A percentile compares a stretch with the other conserved stretches of the same genome.
phyloP scores from a whole-genome alignment of 306 rosid species.

The Quercus cerris region DNA sequence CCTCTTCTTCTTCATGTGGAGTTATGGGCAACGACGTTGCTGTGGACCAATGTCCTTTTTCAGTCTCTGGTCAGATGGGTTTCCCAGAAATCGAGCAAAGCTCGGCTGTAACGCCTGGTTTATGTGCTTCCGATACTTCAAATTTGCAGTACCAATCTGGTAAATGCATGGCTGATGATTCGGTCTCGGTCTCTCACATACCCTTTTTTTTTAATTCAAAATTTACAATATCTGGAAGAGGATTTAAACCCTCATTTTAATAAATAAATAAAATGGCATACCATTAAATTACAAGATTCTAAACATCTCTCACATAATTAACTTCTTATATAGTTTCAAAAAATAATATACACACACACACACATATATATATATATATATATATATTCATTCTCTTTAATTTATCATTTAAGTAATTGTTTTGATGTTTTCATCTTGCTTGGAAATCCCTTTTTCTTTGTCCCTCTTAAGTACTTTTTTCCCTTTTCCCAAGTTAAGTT shows the following conservation, averaged over 20 bases:
- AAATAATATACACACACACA: background rate
- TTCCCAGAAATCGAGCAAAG: slow-evolving; percentile 54
- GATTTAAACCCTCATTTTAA: too few species aligned
- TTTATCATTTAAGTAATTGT: background rate
- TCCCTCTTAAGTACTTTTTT: background rate
- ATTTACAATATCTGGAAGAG: too few species aligned
- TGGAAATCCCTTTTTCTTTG: background rate
- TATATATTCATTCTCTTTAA: background rate
- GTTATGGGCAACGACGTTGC: slow-evolving; percentile 11
- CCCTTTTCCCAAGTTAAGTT: background rate
- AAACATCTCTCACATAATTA: too few species aligned
- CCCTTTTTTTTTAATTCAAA: background rate
- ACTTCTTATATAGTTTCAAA: background rate
- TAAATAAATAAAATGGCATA: too few species aligned
- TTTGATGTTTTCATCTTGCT: background rate
- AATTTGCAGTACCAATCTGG: slow-evolving; percentile 57
- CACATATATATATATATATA: too few species aligned
- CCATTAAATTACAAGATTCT: too few species aligned
- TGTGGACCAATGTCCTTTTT: slow-evolving; percentile 27
- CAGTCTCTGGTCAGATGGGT: slow-evolving; percentile 48
- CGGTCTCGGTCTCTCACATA: background rate
- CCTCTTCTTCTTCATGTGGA: slow-evolving; percentile 51
- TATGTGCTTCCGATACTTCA: slow-evolving; percentile 37
- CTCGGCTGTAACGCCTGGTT: slow-evolving; percentile 38
- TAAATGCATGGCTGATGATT: slow-evolving; percentile 40